phyloP scores from a whole-genome alignment of 805 yeast genomes.

The Pichia nanzhaoensis region DNA sequence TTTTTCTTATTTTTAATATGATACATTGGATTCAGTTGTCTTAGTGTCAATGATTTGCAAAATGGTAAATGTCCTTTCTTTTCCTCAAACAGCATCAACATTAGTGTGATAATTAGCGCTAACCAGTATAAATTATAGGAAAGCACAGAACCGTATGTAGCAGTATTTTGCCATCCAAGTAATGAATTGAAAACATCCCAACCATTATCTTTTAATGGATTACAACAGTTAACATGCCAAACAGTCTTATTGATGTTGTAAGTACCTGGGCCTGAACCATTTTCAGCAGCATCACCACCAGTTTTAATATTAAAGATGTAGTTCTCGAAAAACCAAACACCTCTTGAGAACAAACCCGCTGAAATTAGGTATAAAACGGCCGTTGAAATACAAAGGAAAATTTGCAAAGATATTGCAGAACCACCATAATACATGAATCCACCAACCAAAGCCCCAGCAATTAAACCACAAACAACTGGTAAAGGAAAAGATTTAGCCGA shows the following conservation, averaged over 20 bases:
- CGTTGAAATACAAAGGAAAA: conserved; percentile 77
- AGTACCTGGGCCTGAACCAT: conserved; percentile 88
- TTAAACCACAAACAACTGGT: conserved; percentile 76
- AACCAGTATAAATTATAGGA: conserved; percentile 87
- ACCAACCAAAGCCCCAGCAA: conserved; percentile 70
- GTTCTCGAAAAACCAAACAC: conserved; percentile 78
- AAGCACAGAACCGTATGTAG: conserved; percentile 81
- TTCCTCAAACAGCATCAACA: conserved; percentile 71
- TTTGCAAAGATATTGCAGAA: conserved; percentile 66
- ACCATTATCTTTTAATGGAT: conserved; percentile 81
- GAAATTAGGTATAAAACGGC: conserved; percentile 78
- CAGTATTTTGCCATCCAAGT: conserved; percentile 93
- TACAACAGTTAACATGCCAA: conserved; percentile 95
- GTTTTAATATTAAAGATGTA: conserved; percentile 53
- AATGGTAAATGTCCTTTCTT: conserved; percentile 70
- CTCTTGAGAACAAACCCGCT: conserved; percentile 86
- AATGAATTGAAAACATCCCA: conserved; percentile 94
- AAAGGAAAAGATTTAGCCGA: conserved; percentile 63
- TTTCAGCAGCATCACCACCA: conserved; percentile 91
- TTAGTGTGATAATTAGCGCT: conserved; percentile 43
- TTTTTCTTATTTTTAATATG: conserved; percentile 58
- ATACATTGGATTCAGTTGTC: conserved; percentile 59
- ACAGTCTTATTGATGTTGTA: conserved; percentile 70
- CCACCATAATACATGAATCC: conserved; percentile 69
- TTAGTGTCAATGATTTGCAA: conserved; percentile 38